Evolutionary conservation across 345 rosid species (phyloP).

Genomic region (Lenwebbia sp.): DNA sequence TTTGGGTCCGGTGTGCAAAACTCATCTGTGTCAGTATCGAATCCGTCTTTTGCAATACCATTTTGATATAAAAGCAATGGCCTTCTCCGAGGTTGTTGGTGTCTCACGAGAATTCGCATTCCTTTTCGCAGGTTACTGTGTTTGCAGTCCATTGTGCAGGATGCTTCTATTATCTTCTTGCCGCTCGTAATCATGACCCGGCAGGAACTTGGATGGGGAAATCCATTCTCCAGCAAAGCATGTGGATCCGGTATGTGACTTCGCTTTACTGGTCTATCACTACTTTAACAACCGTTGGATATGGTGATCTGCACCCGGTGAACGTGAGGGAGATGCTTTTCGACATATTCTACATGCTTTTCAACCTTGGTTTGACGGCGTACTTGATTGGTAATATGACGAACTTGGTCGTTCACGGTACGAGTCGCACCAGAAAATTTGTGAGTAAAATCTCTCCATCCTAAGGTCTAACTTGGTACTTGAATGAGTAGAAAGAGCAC

Average conservation of each 20-base stretch:
- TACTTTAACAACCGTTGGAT: constrained; percentile 84
- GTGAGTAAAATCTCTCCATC: constrained; percentile 31
- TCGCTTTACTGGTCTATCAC: constrained; percentile 95
- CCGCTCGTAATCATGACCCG: constrained; percentile 54
- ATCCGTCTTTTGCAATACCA: not conserved
- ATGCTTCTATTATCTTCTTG: constrained; percentile 82
- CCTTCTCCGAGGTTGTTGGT: not conserved
- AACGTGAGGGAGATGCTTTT: constrained; percentile 79
- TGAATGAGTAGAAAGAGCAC: not conserved
- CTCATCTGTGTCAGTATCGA: constrained; percentile 63
- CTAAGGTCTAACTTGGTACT: not conserved
- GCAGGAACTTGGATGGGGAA: constrained; percentile 53
- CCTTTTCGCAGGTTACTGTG: constrained; percentile 55
- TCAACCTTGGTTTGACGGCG: constrained; percentile 78
- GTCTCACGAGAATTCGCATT: not conserved
- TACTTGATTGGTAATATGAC: constrained; percentile 97
- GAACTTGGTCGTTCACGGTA: constrained; percentile 86
- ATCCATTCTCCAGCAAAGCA: constrained; percentile 24
- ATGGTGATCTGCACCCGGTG: constrained; percentile 90
- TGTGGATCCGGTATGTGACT: constrained; percentile 71
- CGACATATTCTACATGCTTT: constrained; percentile 81
- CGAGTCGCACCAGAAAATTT: constrained; percentile 79
- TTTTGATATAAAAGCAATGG: not conserved
- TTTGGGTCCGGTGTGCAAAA: constrained; percentile 86
- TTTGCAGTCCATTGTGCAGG: constrained; percentile 89